Percentiles rank a stretch among this genome's conserved stretches.
These are phyloP conservation scores for Jimgerdemannia flammicorona DNA, from an alignment of 192 early-diverging fungal genomes.

Conservation along the genomic window DNA sequence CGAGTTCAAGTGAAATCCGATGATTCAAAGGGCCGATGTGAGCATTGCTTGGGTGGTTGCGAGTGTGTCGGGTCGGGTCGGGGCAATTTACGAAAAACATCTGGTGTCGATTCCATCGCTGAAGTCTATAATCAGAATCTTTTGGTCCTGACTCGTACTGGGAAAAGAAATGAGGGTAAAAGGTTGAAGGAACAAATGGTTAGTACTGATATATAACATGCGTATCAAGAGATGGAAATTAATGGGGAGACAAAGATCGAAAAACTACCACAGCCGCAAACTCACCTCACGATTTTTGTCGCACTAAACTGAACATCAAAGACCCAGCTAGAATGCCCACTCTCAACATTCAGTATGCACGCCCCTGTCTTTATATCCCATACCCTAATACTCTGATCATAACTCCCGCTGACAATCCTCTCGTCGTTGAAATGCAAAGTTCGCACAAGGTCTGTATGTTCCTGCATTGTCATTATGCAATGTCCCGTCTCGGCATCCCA, in stretches of 20 bases:
- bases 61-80: neutral
- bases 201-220: too few relatives aligned
- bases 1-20: too few relatives aligned
- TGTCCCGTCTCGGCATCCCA: slow-evolving; percentile 66
- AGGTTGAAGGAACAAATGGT: neutral
- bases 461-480: slow-evolving; percentile 56
- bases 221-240: too few relatives aligned
- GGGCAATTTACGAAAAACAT: neutral
- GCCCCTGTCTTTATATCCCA: slow-evolving; percentile 87
- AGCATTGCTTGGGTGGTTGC: too few relatives aligned
- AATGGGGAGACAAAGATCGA: too few relatives aligned
- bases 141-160: slow-evolving; percentile 42
- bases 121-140: slow-evolving; percentile 44
- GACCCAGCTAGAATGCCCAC: slow-evolving; percentile 89
- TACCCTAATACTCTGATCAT: slow-evolving; percentile 92
- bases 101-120: slow-evolving; percentile 30
- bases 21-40: too few relatives aligned
- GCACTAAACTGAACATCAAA: slow-evolving; percentile 92
- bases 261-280: neutral
- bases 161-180: slow-evolving; percentile 13
- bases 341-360: slow-evolving; percentile 66
- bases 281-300: slow-evolving; percentile 75
- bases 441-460: slow-evolving; percentile 76
- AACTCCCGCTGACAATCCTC: slow-evolving; percentile 84
- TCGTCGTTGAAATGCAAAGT: slow-evolving; percentile 83